Evolutionary conservation across 1,139 yeast genomes (phyloP).

Genomic region (Blastobotrys apis): DNA sequence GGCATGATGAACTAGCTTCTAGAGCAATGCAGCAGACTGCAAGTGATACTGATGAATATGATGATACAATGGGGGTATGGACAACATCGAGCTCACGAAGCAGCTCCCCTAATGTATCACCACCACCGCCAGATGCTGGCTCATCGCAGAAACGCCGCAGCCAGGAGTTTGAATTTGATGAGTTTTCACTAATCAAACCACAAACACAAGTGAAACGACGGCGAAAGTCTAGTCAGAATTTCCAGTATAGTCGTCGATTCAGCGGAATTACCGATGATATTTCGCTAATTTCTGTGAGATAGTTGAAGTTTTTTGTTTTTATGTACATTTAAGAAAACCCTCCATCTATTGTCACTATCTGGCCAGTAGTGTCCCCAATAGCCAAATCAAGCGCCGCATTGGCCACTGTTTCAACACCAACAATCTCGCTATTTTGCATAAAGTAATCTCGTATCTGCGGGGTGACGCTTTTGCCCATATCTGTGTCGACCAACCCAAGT

Average conservation of each 20-base stretch:
- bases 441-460: conserved; percentile 19
- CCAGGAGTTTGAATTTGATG: background rate
- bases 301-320: background rate
- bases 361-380: conserved; percentile 2
- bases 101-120: background rate
- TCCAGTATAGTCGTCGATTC: too few relatives aligned
- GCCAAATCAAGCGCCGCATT: conserved; percentile 35
- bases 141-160: background rate
- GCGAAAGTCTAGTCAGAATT: background rate
- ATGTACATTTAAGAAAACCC: conserved; percentile 2
- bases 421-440: conserved; percentile 26
- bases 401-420: conserved; percentile 32
- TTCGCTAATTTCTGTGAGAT: conserved; percentile 3
- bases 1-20: conserved; percentile 14
- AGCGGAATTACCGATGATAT: conserved; percentile 15
- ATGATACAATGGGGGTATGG: conserved; percentile 13
- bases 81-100: background rate
- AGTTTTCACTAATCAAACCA: conserved; percentile 2
- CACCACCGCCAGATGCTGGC: too few relatives aligned
- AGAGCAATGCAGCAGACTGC: conserved; percentile 7
- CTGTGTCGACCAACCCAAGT: conserved; percentile 79
- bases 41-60: conserved; percentile 5
- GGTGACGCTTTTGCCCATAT: conserved; percentile 44
- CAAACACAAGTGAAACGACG: background rate
- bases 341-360: conserved; percentile 6